Evolutionary conservation across 345 rosid genomes (phyloP).

Genomic region (Acer campestre): DNA sequence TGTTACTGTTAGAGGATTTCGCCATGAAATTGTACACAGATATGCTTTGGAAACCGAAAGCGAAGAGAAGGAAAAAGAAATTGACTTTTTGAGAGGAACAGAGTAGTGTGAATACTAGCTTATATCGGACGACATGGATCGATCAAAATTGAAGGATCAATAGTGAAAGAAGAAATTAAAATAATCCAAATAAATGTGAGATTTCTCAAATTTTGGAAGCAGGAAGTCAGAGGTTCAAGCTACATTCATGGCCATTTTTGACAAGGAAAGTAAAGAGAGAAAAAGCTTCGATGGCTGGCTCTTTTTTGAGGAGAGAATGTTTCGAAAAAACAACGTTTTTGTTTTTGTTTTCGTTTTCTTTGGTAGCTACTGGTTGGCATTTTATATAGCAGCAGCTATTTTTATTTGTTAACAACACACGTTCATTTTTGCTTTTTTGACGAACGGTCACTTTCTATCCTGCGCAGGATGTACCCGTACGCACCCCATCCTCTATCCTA

Average conservation of each 20-base stretch:
- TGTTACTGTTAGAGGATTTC: conserved; percentile 14
- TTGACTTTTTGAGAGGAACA: not conserved
- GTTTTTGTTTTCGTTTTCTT: not conserved
- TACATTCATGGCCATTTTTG: not conserved
- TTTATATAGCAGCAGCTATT: conserved; percentile 21
- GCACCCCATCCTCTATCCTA: conserved; percentile 10
- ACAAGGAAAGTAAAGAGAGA: not conserved
- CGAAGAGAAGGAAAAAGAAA: not conserved
- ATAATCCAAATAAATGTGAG: not conserved
- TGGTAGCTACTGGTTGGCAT: not conserved
- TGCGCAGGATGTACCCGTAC: not conserved
- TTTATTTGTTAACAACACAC: conserved; percentile 8
- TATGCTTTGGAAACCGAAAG: not conserved
- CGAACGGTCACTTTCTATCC: conserved; percentile 10
- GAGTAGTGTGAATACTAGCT: conserved; percentile 46
- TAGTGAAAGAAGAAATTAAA: not conserved
- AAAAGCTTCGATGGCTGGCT: conserved; percentile 3
- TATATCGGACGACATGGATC: conserved; percentile 88
- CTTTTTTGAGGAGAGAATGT: conserved; percentile 5
- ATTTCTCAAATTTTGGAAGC: not conserved
- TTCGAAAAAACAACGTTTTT: conserved; percentile 12
- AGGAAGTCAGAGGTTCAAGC: conserved; percentile 22
- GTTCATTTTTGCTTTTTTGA: conserved; percentile 28
- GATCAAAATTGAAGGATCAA: not conserved
- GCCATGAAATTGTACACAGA: conserved; percentile 19